These are phyloP conservation scores for Daldinia decipiens DNA, from an alignment of 495 filamentous ascomycete genomes.

Conservation along the genomic window DNA sequence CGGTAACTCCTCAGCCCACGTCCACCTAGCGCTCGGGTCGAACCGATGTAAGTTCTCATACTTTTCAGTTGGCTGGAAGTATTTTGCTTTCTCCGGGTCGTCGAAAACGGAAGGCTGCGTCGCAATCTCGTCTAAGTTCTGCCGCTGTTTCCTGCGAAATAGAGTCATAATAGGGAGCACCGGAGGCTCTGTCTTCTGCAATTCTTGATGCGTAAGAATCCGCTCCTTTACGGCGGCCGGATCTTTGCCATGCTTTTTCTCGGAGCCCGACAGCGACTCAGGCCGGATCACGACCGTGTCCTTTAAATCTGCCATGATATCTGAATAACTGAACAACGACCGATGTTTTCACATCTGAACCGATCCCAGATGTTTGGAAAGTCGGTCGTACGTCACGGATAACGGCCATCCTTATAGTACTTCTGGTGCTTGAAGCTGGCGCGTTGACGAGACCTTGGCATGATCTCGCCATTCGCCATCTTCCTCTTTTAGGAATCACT, in stretches of 20 bases:
- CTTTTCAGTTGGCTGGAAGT: constrained; percentile 62
- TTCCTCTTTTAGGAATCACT: constrained; percentile 25
- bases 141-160: constrained; percentile 29
- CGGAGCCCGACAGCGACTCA: constrained; percentile 29
- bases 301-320: constrained; percentile 34
- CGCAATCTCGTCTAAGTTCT: constrained; percentile 32
- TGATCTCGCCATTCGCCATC: constrained; percentile 26
- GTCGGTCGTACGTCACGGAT: neutral
- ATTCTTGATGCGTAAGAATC: constrained; percentile 26
- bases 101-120: constrained; percentile 48
- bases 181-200: constrained; percentile 32
- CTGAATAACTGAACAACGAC: neutral
- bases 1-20: constrained; percentile 39
- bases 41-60: constrained; percentile 64
- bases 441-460: constrained; percentile 18
- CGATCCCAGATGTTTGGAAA: neutral
- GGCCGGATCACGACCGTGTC: constrained; percentile 15
- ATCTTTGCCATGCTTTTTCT: constrained; percentile 20
- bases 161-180: constrained; percentile 29
- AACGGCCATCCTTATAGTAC: constrained; percentile 14
- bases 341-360: neutral
- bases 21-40: constrained; percentile 32
- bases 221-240: constrained; percentile 15
- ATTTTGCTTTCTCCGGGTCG: constrained; percentile 58
- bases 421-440: neutral